These are phyloP conservation scores for Fistulinella prunicolor DNA, from an alignment of 768 basidiomycete species.

Conservation along the genomic window DNA sequence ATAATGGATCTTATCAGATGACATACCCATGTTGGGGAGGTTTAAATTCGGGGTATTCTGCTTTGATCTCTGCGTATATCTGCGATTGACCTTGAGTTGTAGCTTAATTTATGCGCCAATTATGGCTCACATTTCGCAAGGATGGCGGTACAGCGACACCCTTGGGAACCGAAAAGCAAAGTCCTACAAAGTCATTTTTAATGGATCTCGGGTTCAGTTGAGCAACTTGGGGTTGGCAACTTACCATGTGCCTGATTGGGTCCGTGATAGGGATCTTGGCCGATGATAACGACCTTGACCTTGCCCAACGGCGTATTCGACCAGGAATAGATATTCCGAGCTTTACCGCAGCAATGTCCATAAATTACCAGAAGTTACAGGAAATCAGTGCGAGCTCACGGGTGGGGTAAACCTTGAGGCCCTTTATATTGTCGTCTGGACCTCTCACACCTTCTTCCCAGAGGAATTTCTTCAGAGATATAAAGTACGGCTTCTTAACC, in stretches of 20 bases:
- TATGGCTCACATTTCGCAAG: conserved; percentile 63
- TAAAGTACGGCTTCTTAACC: conserved; percentile 73
- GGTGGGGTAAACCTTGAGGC: conserved; percentile 70
- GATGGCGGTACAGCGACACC: conserved; percentile 79
- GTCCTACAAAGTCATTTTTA: conserved; percentile 44
- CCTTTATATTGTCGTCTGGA: conserved; percentile 42
- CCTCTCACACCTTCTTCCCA: conserved; percentile 62
- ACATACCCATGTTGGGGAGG: conserved; percentile 81
- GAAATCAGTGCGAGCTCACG: conserved; percentile 46
- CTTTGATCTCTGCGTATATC: conserved; percentile 87
- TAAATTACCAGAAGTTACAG: conserved; percentile 3
- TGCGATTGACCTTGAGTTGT: conserved; percentile 30
- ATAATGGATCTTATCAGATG: conserved; percentile 15
- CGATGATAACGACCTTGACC: conserved; percentile 85
- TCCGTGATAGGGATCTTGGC: conserved; percentile 87
- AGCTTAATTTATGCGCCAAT: conserved; percentile 2
- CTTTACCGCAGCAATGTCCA: conserved; percentile 37
- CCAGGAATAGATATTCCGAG: conserved; percentile 88
- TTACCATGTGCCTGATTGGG: conserved; percentile 81
- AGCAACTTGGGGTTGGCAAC: conserved; percentile 12
- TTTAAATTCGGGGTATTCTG: conserved; percentile 77
- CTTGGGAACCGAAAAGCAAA: conserved; percentile 86
- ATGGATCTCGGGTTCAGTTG: conserved; percentile 10
- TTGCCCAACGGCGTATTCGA: conserved; percentile 82
- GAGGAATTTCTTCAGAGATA: conserved; percentile 66